Conservation (phyloP, 257 asterid species). For the Jacaranda copaia region DNA sequence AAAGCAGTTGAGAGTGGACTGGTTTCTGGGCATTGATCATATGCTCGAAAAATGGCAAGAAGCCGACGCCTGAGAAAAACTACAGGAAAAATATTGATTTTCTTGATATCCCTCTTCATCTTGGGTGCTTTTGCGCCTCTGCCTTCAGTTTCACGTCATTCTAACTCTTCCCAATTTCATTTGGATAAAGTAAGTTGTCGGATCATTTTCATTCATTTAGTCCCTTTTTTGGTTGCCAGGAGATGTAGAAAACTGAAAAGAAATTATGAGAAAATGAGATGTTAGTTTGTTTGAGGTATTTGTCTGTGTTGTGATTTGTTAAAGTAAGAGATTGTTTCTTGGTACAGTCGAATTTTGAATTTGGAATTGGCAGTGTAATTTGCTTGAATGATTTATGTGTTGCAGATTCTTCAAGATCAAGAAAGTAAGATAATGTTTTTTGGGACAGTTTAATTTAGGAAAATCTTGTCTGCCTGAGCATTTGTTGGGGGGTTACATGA, state of each 20-base stretch:
- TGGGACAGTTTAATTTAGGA: background rate
- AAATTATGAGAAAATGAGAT: background rate
- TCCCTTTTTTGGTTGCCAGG: background rate
- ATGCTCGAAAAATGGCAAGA: slow-evolving; percentile 50
- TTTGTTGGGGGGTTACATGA: background rate
- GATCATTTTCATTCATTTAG: background rate
- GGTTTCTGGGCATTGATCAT: slow-evolving; percentile 37
- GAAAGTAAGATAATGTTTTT: slow-evolving; percentile 7
- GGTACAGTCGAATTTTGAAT: slow-evolving; percentile 11
- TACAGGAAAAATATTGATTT: slow-evolving; percentile 34
- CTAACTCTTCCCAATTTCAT: slow-evolving; percentile 37
- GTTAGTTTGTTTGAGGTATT: slow-evolving; percentile 26
- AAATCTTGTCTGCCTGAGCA: background rate
- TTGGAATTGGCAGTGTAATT: background rate
- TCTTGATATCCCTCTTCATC: slow-evolving; percentile 49
- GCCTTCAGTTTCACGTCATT: slow-evolving; percentile 53
- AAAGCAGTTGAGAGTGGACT: slow-evolving; percentile 17
- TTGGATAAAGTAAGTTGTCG: slow-evolving; percentile 41
- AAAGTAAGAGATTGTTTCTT: background rate
- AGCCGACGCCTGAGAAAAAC: slow-evolving; percentile 37
- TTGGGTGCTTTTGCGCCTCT: slow-evolving; percentile 66
- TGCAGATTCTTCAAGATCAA: background rate
- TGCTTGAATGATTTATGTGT: slow-evolving; percentile 25
- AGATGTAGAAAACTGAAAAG: slow-evolving; percentile 20
- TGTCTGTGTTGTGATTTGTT: slow-evolving; percentile 5